Base-by-base conservation (phyloP, 192 early-diverging fungal species). In the Funneliformis geosporum region DNA sequence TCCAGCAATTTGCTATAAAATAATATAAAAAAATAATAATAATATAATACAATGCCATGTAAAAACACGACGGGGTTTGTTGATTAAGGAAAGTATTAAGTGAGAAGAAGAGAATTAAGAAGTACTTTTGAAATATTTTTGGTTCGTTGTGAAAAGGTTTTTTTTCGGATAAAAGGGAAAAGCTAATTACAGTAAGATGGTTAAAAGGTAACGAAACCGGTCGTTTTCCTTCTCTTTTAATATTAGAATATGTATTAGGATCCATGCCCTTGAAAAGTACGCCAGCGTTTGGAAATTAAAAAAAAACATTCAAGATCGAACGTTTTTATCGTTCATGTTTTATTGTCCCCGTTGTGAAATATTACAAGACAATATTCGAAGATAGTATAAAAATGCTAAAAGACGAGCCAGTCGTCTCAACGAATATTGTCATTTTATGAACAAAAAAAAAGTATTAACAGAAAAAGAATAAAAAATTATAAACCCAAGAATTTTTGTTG, bases 281-380 rank as follows among this genome's bases (percentile, higher is more conserved):
- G 70, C 46, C 43, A 73, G 40, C 43, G 25, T 42, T 43, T 47
- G 25, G 23, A 73, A 10, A 40, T 50, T 42, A n/a, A 39, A 47
- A 47, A 72, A 44, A 40, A 43, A 27, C 40, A 40, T 39, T 6
- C 16, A 44, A 73, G 40, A 43, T 46, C 33, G n/a, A 73, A 73
- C 70, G 70, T 68, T 40, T 39, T 39, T 6, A 43, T 47, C 21
- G 46, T 27, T 43, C 27, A 27, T 28, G 23, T 16, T 60, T n/a
- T 23, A 12, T 68, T 64, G 61, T 68, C 64, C 76, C 76, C 76
- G 76, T 78, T 78, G 76, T 50, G 43, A 78, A 78, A 78, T 64
- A 42, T 78, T 67, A 46, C 47, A 61, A 39, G 73, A 78, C 64
- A 78, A 78, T 78, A 78, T 78, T 67, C 33, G 44, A 47, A 43